Evolutionary conservation across 208 protist genomes (phyloP).

Genomic region (Trypanosoma vivax): DNA sequence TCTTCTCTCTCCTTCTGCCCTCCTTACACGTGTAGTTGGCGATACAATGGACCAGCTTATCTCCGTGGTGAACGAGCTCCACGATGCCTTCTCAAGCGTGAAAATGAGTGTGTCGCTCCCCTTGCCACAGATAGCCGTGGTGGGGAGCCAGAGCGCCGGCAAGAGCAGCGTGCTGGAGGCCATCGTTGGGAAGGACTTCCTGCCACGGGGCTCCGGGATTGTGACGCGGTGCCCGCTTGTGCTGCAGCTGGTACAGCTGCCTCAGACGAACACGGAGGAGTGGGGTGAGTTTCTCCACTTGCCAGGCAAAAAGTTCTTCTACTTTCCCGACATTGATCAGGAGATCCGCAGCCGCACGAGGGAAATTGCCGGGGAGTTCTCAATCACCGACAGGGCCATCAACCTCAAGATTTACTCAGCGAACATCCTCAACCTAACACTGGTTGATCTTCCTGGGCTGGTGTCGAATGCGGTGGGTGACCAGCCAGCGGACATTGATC

Average conservation of each 20-base stretch:
- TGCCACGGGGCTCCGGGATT: conserved; percentile 98
- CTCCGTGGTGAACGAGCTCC: conserved; percentile 96
- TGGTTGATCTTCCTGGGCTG: conserved; percentile 99
- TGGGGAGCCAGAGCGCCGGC: conserved; percentile 95
- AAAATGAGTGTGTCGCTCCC: conserved; percentile 93
- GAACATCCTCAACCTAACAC: conserved; percentile 97
- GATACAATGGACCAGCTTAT: conserved; percentile 94
- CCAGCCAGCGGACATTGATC: conserved; percentile 97
- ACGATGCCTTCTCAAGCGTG: conserved; percentile 91
- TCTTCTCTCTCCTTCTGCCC: conserved; percentile 3
- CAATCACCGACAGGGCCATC: conserved; percentile 96
- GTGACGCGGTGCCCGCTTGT: conserved; percentile 98
- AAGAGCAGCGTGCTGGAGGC: conserved; percentile 99
- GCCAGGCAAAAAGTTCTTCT: conserved; percentile 87
- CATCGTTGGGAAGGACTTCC: conserved; percentile 98
- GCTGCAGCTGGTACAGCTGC: conserved; percentile 95
- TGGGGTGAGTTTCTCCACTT: conserved; percentile 89
- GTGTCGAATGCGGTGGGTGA: conserved; percentile 98
- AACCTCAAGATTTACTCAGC: conserved; percentile 94
- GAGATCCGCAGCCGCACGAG: conserved; percentile 97
- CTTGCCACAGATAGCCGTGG: conserved; percentile 98
- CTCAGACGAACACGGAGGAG: conserved; percentile 43
- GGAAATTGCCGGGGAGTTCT: conserved; percentile 90
- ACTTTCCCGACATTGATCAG: conserved; percentile 94
- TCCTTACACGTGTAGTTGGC: neutral